Base-by-base conservation (phyloP, 75 land plant species). In the Sequoia sempervirens region DNA sequence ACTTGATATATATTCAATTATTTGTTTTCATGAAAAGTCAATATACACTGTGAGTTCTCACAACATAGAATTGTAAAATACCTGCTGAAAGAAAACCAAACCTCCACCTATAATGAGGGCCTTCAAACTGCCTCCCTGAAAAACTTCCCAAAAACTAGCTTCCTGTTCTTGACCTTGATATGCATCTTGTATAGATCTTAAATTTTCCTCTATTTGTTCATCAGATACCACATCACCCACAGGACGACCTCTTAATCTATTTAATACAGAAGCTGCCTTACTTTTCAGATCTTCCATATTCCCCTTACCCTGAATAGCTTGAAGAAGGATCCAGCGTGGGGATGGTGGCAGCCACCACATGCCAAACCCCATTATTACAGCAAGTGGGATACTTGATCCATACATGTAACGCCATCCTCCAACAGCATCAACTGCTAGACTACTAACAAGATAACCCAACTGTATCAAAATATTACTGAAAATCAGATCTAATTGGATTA, bases 381-480 rank as follows among this genome's bases (percentile, higher is more conserved):
- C 58, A 40, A 93, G 38, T 18, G 92, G 94, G 26, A 54, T 82
- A 85, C 90, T 90, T 73, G 83, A 88, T 79, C 82, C 93, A 88
- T 94, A 94, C 92, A 94, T 91, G 61, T 91, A 93, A 69, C 96
- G 93, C 96, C 96, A 94, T 78, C 96, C 96, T 43, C 91, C 75
- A 66, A 91, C 84, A 4, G 86, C 66, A 41, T 87, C 89, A 82
- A 94, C 90, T 58, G 87, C 88, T 40, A 93, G 85, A 85, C 93
- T 93, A 52, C 96, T 88, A 75, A 87, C 74, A 64, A 85, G 79
- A 80, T 93, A 94, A 38, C 96, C 96, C 26, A 89, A 80, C 96
- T 94, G 88, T 80, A 89, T 7, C 69, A 34, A 43, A 37, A 6
- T 15, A 50, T 47, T 41, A 37, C 45, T 36, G 41, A 45, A 2